phyloP scores from a whole-genome alignment of 208 protist genomes.

The Porcisia deanei region DNA sequence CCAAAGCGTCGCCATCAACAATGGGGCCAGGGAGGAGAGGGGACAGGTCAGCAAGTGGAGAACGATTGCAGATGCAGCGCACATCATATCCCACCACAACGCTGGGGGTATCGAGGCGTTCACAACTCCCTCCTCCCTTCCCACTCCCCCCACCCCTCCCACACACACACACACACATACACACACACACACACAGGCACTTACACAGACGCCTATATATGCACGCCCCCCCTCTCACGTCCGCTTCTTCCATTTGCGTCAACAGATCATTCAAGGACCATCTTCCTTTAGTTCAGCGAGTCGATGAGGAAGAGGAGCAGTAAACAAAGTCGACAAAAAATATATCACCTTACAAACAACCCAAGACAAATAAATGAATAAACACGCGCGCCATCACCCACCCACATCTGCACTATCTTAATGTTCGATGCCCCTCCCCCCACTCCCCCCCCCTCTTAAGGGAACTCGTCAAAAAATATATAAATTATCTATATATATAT shows the following conservation, averaged over 20 bases:
- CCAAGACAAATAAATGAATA: not conserved
- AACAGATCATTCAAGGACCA: not conserved
- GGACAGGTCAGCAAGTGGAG: too few species aligned
- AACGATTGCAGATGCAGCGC: too few species aligned
- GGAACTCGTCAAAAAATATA: not conserved
- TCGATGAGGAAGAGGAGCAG: not conserved
- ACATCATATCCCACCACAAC: too few species aligned
- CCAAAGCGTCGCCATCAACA: too few species aligned
- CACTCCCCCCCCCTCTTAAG: not conserved
- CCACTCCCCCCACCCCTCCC: too few species aligned
- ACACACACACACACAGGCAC: not conserved
- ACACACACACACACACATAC: too few species aligned
- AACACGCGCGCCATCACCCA: not conserved
- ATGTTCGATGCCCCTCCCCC: too few species aligned
- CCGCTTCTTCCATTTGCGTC: not conserved
- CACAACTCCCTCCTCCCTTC: too few species aligned
- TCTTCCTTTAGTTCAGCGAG: not conserved
- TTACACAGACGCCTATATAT: not conserved
- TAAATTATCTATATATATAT: too few species aligned
- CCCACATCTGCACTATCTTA: not conserved
- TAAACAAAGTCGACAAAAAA: not conserved
- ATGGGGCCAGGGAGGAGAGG: too few species aligned
- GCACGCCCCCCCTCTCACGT: not conserved
- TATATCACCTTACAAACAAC: not conserved
- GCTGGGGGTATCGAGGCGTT: too few species aligned